These are phyloP conservation scores for Brassica hybrid DNA, from an alignment of 441 rosid species.

Conservation along the genomic window DNA sequence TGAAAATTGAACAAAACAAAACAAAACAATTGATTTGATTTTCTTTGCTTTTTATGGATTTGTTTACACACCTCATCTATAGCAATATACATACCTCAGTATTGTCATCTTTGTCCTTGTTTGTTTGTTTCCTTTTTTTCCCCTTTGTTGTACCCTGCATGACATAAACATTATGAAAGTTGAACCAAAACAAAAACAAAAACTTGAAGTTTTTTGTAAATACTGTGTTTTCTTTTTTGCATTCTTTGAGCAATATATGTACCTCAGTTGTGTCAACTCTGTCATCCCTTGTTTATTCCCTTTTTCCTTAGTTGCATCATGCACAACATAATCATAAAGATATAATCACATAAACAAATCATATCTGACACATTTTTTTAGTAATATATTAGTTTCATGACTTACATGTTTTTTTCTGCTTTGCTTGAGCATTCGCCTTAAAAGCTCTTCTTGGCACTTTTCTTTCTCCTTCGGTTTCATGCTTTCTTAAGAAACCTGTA, in stretches of 20 bases:
- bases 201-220: too few species aligned
- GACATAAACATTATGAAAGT: background rate
- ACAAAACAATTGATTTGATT: too few species aligned
- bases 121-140: background rate
- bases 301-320: background rate
- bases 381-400: background rate
- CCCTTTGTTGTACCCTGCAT: background rate
- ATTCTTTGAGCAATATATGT: background rate
- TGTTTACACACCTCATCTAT: background rate
- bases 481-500: too few species aligned
- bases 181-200: background rate
- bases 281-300: background rate
- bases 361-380: background rate
- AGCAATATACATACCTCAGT: background rate
- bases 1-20: background rate
- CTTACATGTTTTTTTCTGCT: background rate
- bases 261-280: background rate
- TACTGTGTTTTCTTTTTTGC: background rate
- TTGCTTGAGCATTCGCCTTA: background rate
- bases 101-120: background rate
- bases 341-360: background rate
- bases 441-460: background rate
- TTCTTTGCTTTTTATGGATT: background rate
- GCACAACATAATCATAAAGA: background rate
- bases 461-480: background rate